Evolutionary conservation across 176 grass and related monocot genomes (phyloP), one percentile per base, ranked within the genome.

Genomic region (Rhynchospora pubera): DNA sequence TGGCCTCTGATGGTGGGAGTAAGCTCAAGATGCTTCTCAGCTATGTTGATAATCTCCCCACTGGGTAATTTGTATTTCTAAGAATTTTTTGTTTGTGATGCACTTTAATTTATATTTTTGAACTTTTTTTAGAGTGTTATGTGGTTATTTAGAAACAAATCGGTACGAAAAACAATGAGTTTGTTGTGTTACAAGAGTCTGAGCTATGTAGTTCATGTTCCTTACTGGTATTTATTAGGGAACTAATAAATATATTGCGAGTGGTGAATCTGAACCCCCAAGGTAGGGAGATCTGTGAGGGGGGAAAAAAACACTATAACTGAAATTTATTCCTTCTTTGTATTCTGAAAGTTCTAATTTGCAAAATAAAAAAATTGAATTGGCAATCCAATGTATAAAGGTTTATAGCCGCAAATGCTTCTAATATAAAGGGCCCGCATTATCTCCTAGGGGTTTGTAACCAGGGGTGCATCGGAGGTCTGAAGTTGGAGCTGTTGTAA

Each of bases 1-100:
- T 97, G 18, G 86, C 86, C 9, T 83, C 84, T 39, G 91, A 93
- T 62, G 84, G 79, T 18, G 87, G 78, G 47, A 87, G 86, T 74
- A 87, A 86, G 19, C 89, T 93, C 81, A 90, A 97, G 87, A 93
- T 93, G 94, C 84, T 97, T 56, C 77, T 97, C 84, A 93, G 87
- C 91, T 93, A 93, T 68, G 94, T 97, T 19, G 89, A 89, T 75
- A 90, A 89, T 63, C 91, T 91, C 7, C 89, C 93, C 14, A 87
- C 85, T 18, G 93, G 93, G 93, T 97, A 92, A 83, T 67, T 19
- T 21, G n/a, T 32, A 63, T 51, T 70, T 39, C 34, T 2, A 39
- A 4, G 9, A 44, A 22, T 55, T 39, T 70, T 70, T 61, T 61
- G 6, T 66, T 24, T 42, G 12, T 67, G 64, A 67, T 67, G 42